Evolutionary conservation across 1,284 basidiomycete genomes (phyloP).

Genomic region (Coriolopsis trogii): DNA sequence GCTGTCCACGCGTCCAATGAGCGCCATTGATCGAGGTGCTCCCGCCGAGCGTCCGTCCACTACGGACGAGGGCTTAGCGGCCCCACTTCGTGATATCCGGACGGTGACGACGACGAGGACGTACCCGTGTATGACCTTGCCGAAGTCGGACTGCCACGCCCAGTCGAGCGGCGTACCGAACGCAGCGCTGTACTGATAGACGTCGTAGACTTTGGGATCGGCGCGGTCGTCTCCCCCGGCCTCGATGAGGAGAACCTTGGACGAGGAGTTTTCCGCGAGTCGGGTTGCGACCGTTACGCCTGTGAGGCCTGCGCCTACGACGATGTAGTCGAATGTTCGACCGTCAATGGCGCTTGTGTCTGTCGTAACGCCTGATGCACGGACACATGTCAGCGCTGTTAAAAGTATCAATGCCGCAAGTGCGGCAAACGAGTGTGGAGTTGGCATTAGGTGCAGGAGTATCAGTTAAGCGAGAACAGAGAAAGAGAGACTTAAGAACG

Average conservation of each 20-base stretch:
- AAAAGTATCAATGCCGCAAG: conserved; percentile 3
- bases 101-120: conserved; percentile 13
- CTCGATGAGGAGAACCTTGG: conserved; percentile 61
- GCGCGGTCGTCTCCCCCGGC: conserved; percentile 54
- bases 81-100: background rate
- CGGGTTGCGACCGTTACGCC: conserved; percentile 66
- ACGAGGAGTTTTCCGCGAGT: conserved; percentile 55
- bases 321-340: conserved; percentile 65
- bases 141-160: conserved; percentile 50
- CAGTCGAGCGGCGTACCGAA: conserved; percentile 52
- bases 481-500: too few species aligned
- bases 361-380: conserved; percentile 12
- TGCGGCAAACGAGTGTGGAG: background rate
- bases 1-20: conserved; percentile 56
- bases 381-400: background rate
- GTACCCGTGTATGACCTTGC: conserved; percentile 48
- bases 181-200: conserved; percentile 49
- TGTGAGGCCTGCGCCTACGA: conserved; percentile 66
- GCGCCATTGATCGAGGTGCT: conserved; percentile 63
- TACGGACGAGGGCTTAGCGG: background rate
- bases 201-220: conserved; percentile 49
- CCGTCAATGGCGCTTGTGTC: conserved; percentile 5
- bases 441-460: too few species aligned
- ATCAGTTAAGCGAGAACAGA: too few species aligned
- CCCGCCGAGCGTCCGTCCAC: conserved; percentile 57